Percentiles rank a stretch among this genome's conserved stretches.
Evolutionary conservation across 75 land plant species (phyloP).

Genomic region (Pinus tabuliformis): DNA sequence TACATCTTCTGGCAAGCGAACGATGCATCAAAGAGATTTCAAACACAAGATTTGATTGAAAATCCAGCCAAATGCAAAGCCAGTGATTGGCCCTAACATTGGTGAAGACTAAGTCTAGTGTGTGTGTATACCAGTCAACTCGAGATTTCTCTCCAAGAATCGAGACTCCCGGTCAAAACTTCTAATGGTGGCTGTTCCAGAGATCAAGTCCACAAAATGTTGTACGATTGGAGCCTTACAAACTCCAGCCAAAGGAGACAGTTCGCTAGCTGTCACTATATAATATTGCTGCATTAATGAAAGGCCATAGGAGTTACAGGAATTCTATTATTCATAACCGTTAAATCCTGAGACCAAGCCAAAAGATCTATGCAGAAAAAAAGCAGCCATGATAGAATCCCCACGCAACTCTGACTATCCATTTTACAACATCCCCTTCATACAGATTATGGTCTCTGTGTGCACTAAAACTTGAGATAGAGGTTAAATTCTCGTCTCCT

Average conservation of each 20-base stretch:
- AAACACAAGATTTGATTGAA: slow-evolving; percentile 61
- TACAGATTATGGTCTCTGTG: background rate
- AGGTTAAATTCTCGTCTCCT: background rate
- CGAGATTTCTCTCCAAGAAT: slow-evolving; percentile 48
- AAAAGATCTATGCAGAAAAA: background rate
- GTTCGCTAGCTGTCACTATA: slow-evolving; percentile 63
- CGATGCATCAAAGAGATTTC: slow-evolving; percentile 54
- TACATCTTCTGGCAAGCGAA: slow-evolving; percentile 40
- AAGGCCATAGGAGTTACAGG: background rate
- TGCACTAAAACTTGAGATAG: background rate
- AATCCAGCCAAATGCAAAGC: slow-evolving; percentile 77
- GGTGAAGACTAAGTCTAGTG: slow-evolving; percentile 56
- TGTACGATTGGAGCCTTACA: slow-evolving; percentile 19
- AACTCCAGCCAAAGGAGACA: slow-evolving; percentile 37
- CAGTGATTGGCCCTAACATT: slow-evolving; percentile 71
- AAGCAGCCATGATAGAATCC: background rate
- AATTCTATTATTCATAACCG: background rate
- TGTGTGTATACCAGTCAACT: slow-evolving; percentile 37
- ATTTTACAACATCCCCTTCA: background rate
- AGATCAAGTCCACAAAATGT: slow-evolving; percentile 66
- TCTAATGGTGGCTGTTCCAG: slow-evolving; percentile 68
- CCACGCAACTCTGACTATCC: background rate
- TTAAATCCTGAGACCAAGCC: background rate
- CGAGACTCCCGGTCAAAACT: slow-evolving; percentile 59
- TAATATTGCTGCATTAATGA: slow-evolving; percentile 61